Evolutionary conservation across 176 grass and related monocot species (phyloP), one percentile per base, ranked within the genome.

Genomic region (Puya raimondii): DNA sequence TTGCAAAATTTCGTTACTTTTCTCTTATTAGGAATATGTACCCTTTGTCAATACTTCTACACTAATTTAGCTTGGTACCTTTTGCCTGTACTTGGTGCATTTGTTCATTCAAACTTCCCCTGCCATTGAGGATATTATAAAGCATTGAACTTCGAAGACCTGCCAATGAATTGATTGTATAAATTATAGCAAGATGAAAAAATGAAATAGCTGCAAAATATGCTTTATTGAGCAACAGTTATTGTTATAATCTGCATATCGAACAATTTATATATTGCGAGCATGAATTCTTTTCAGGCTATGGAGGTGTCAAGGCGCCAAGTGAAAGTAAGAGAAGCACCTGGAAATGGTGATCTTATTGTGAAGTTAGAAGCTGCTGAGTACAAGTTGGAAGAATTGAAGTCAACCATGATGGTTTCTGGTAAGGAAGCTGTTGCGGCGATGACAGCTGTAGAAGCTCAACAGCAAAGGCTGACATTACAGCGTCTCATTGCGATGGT

Each of bases 271-370:
- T 29, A 29, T 42, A 42, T 42, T 42, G 33, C 6, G 33, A 42
- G 4, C 33, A 42, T 42, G 33, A 42, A 42, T 42, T 42, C 15
- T 48, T 49, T 71, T 51, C 74, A 93, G 94, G 89, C 87, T 72
- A 89, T 93, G 72, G 94, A 99, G 85, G 94, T 99, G 72, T 92
- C 86, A 12, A 93, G 86, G 66, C 86, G 94, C 10, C 89, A 99
- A 84, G 88, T 93, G 72, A 93, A 85, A 84, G 68, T 87, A 80
- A 86, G 94, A 82, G 94, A 99, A 69, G 74, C 82, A 20, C 83
- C 84, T 72, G 89, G 82, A 65, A 85, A 92, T 74, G 63, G 87
- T 15, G 94, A 99, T 86, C 87, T 90, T 73, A 79, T 92, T 75
- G 72, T 87, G 50, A 92, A 81, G 70, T 85, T 99, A 67, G 94